These are phyloP conservation scores for Xylaria sp. DNA, from an alignment of 2,329 filamentous ascomycete genomes.

Conservation along the genomic window DNA sequence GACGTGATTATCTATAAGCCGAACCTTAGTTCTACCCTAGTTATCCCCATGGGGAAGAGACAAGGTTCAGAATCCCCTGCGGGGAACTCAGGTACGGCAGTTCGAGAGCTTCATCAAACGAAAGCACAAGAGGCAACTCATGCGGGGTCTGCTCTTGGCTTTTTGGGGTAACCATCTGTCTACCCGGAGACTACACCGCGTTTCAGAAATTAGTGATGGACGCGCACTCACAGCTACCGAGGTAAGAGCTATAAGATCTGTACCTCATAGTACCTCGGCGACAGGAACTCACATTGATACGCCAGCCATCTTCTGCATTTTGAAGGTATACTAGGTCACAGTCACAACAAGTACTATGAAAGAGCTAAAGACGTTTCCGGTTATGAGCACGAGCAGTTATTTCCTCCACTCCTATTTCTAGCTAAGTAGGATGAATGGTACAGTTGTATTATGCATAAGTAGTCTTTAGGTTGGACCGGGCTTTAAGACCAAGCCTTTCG, in stretches of 20 bases:
- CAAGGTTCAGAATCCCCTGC: constrained; percentile 16
- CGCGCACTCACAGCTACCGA: background rate
- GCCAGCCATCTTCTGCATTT: background rate
- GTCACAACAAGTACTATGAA: background rate
- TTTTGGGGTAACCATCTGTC: constrained; percentile 1
- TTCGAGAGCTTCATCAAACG: constrained; percentile 8
- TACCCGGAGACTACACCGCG: background rate
- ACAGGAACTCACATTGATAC: background rate
- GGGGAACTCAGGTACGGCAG: constrained; percentile 28
- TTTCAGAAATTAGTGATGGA: background rate
- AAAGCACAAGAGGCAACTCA: background rate
- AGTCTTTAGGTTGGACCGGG: too few relatives aligned
- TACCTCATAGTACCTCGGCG: background rate
- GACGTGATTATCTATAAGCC: background rate
- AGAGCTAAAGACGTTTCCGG: background rate
- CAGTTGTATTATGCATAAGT: too few relatives aligned
- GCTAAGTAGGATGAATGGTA: too few relatives aligned
- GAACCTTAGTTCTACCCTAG: background rate
- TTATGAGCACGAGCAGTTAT: too few relatives aligned
- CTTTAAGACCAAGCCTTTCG: too few relatives aligned
- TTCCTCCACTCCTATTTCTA: too few relatives aligned
- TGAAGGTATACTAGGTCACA: background rate
- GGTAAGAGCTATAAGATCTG: background rate
- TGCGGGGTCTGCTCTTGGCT: constrained; percentile 27
- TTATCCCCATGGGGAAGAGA: background rate